Percentiles rank a stretch among this genome's conserved stretches.
These are phyloP conservation scores for Botryotinia globosa DNA, from an alignment of 2,329 filamentous ascomycete genomes.

Conservation along the genomic window DNA sequence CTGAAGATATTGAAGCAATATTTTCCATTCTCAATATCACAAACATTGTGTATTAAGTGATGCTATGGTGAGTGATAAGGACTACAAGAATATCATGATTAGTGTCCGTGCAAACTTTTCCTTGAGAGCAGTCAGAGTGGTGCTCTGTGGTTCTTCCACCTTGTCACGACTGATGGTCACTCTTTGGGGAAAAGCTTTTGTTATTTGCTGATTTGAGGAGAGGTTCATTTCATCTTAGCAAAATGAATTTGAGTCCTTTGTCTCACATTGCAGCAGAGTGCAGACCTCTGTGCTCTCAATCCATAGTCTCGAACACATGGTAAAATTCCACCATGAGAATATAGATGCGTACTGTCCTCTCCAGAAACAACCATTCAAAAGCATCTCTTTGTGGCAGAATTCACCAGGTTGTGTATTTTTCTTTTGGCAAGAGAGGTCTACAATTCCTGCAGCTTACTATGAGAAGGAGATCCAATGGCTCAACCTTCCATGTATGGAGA, in stretches of 20 bases:
- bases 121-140: neutral
- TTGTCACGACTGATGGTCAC: too few relatives aligned
- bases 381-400: accelerated
- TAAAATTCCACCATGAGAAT: neutral
- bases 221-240: neutral
- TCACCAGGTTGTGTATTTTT: neutral
- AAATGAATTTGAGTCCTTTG: neutral
- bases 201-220: neutral
- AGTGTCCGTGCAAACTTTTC: neutral
- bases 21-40: neutral
- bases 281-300: too few relatives aligned
- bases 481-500: neutral
- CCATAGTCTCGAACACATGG: neutral
- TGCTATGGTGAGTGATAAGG: neutral
- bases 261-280: too few relatives aligned
- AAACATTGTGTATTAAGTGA: neutral
- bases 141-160: neutral
- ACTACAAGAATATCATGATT: neutral
- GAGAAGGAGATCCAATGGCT: neutral
- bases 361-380: too few relatives aligned
- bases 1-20: neutral
- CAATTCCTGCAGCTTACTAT: neutral
- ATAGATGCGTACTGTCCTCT: neutral
- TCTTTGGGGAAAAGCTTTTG: neutral
- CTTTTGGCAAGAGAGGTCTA: neutral